Evolutionary conservation across 179 eudicot genomes (phyloP).

Genomic region (Vitellaria paradoxa): DNA sequence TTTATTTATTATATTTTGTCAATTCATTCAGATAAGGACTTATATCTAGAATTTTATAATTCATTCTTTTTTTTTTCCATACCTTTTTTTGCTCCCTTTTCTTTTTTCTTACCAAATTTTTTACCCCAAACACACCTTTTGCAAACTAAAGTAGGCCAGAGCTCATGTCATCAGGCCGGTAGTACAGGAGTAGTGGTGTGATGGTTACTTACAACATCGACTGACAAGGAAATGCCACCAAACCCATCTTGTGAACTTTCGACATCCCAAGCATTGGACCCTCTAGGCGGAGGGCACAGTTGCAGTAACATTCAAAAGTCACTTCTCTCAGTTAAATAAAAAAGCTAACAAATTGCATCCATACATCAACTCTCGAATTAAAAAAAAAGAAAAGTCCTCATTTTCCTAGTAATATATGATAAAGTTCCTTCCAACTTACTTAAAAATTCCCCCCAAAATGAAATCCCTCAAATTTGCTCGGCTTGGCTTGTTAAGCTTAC

Average conservation of each 20-base stretch:
- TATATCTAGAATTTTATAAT: too few relatives aligned
- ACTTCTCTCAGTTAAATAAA: background rate
- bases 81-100: too few relatives aligned
- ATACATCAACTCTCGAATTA: background rate
- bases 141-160: background rate
- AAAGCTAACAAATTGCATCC: background rate
- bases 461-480: background rate
- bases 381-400: background rate
- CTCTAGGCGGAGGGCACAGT: background rate
- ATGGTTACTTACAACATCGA: slow-evolving; percentile 1
- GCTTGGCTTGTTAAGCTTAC: too few relatives aligned
- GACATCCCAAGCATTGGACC: background rate
- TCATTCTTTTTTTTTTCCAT: too few relatives aligned
- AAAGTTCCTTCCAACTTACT: background rate
- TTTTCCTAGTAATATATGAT: background rate
- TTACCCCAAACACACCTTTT: background rate
- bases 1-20: too few relatives aligned
- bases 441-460: too few relatives aligned
- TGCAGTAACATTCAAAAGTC: background rate
- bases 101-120: too few relatives aligned
- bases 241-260: slow-evolving; percentile 7
- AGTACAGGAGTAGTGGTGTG: background rate
- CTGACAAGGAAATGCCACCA: slow-evolving; percentile 9
- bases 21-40: too few relatives aligned
- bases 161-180: background rate